Evolutionary conservation across 2,329 filamentous ascomycete genomes (phyloP), one percentile per base, ranked within the genome.

Genomic region (Paraconiothyrium brasiliense): DNA sequence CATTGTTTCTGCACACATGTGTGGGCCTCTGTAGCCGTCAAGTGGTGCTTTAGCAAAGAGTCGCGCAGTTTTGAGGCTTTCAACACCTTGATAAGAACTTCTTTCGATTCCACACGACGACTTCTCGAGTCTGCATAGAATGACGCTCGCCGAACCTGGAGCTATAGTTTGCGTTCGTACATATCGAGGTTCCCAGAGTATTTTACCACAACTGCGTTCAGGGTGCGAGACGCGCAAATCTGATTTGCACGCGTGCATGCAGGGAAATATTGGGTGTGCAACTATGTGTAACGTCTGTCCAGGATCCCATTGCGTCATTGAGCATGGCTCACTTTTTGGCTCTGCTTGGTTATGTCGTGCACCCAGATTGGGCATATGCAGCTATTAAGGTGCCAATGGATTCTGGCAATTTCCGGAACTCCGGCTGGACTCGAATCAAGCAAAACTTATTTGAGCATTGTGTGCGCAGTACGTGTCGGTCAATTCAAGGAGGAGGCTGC

Each of bases 301-400:
- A 20, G 49, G 49, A 22, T 52, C 2, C 11, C 9, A 52, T 52
- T 39, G 49, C 49, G 49, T 52, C 49, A 52, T 52, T 35, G n/a
- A 39, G 34, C 49, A 52, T 50, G 35, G 48, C 32, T 34, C 48
- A 50, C 30, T 35, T 27, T 27, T 27, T 9, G 20, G 49, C 49
- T 14, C 20, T 39, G 32, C 32, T 20, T 24, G 34, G 16, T 37
- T 20, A 4, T 24, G 10, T 51, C 13, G 49, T 39, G 34, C 20
- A 22, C 11, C 6, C 34, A 10, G 7, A 1, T n/a, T n/a, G 49
- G 34, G 14, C 13, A 52, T 52, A 20, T 6, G 8, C 13, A 52
- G 10, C n/a, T 35, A 34, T 11, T 35, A 7, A 39, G 34, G 49
- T 14, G 1, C 30, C 14, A 11, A 16, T 49, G 47, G 8, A 32